These are phyloP conservation scores for Micractinium conductrix DNA, from an alignment of 139 green algal genomes.

Conservation along the genomic window DNA sequence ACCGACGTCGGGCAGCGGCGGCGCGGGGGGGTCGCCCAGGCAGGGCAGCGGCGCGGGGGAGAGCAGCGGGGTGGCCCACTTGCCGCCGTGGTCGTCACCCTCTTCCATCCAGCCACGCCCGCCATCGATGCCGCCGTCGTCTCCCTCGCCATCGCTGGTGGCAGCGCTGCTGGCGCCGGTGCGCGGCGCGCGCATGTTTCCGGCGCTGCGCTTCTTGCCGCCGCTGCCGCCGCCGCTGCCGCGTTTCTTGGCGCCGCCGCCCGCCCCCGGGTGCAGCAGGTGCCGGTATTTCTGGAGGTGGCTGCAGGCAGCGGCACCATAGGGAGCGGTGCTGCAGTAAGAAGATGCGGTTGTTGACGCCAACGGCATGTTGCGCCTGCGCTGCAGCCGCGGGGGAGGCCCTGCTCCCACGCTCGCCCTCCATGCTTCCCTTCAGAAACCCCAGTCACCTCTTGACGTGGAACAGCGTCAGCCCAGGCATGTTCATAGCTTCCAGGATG, in stretches of 20 bases:
- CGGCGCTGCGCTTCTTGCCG: neutral
- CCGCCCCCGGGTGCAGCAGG: neutral
- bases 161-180: neutral
- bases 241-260: neutral
- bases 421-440: too few relatives aligned
- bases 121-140: neutral
- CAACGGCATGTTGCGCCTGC: too few relatives aligned
- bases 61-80: neutral
- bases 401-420: too few relatives aligned
- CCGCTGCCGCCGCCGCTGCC: neutral
- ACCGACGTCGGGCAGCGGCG: neutral
- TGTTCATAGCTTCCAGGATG: slow-evolving; percentile 1
- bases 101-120: neutral
- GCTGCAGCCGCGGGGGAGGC: too few relatives aligned
- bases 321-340: too few relatives aligned
- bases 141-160: neutral
- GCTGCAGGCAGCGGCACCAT: too few relatives aligned
- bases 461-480: slow-evolving; percentile 60
- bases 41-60: neutral
- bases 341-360: neutral
- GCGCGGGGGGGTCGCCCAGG: too few relatives aligned
- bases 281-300: slow-evolving; percentile 66
- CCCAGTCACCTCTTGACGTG: slow-evolving; percentile 76
- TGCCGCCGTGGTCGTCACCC: neutral
- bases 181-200: neutral